phyloP scores from a whole-genome alignment of 805 yeast species.

The Candida stauntonica region DNA sequence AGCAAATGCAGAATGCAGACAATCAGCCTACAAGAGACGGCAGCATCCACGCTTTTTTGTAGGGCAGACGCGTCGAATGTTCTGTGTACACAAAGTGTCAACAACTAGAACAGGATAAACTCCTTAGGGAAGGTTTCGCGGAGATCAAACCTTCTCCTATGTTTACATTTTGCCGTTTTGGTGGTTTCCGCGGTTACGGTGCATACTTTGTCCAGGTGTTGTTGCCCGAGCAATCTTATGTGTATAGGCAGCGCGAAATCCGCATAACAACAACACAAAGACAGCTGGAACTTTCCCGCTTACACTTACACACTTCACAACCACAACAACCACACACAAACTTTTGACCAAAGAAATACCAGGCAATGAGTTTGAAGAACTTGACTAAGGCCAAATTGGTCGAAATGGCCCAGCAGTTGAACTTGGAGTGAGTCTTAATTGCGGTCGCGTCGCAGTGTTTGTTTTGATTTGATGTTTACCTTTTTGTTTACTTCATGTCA shows the following conservation, averaged over 20 bases:
- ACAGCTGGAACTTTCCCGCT: constrained; percentile 3
- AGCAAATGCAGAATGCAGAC: too few species aligned
- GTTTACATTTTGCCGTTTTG: constrained; percentile 21
- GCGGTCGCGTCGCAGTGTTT: constrained; percentile 1
- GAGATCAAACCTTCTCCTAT: too few species aligned
- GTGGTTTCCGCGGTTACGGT: constrained; percentile 6
- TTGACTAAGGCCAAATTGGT: constrained; percentile 35
- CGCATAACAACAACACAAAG: constrained; percentile 6
- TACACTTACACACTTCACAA: constrained; percentile 8
- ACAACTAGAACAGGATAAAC: too few species aligned
- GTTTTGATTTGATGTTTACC: constrained; percentile 3
- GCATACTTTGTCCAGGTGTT: too few species aligned
- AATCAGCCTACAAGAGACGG: too few species aligned
- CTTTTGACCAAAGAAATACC: constrained; percentile 1
- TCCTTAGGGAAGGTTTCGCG: too few species aligned
- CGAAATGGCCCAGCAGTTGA: constrained; percentile 33
- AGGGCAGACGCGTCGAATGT: too few species aligned
- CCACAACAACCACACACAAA: constrained; percentile 4
- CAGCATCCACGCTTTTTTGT: too few species aligned
- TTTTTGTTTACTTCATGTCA: too few species aligned
- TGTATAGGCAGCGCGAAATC: constrained; percentile 1
- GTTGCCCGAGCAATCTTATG: constrained; percentile 4
- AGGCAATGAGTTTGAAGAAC: constrained; percentile 30
- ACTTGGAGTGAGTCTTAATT: constrained; percentile 30
- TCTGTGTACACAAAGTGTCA: too few species aligned